phyloP scores from a whole-genome alignment of 257 asterid genomes.

The Hygrophila difformis region DNA sequence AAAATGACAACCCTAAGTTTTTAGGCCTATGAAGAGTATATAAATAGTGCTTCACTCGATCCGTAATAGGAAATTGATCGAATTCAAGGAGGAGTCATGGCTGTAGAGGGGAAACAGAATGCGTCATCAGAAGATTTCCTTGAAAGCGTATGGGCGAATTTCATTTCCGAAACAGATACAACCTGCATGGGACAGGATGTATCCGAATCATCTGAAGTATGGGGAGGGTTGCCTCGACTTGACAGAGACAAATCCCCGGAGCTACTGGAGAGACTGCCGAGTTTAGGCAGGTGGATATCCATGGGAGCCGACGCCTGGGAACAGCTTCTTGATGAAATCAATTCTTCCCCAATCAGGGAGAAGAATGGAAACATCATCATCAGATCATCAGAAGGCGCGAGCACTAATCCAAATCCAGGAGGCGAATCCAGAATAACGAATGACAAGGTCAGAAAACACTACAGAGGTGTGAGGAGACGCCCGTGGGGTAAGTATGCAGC shows the following conservation, averaged over 20 bases:
- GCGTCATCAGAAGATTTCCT: slow-evolving; percentile 33
- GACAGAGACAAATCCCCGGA: slow-evolving; percentile 24
- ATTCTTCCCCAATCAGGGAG: slow-evolving; percentile 8
- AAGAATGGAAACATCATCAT: too few relatives aligned
- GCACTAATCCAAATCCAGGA: neutral
- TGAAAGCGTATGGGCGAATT: slow-evolving; percentile 64
- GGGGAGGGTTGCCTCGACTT: slow-evolving; percentile 39
- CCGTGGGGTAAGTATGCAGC: slow-evolving; percentile 90
- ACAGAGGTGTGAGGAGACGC: slow-evolving; percentile 64
- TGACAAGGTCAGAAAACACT: slow-evolving; percentile 22
- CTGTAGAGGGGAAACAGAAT: slow-evolving; percentile 7
- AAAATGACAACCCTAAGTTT: neutral
- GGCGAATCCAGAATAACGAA: neutral
- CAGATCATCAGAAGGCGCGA: neutral
- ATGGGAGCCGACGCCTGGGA: slow-evolving; percentile 77
- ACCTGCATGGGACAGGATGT: neutral
- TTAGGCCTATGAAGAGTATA: slow-evolving; percentile 2
- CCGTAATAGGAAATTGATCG: neutral
- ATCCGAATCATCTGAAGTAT: slow-evolving; percentile 14
- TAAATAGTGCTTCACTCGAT: slow-evolving; percentile 5
- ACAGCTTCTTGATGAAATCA: slow-evolving; percentile 32
- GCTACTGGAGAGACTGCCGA: slow-evolving; percentile 47
- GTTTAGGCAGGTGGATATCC: slow-evolving; percentile 61
- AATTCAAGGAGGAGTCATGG: slow-evolving; percentile 10
- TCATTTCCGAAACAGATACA: slow-evolving; percentile 27